Base-by-base conservation (phyloP, 148 eudicot genomes). In the Rhododendron henanense region DNA sequence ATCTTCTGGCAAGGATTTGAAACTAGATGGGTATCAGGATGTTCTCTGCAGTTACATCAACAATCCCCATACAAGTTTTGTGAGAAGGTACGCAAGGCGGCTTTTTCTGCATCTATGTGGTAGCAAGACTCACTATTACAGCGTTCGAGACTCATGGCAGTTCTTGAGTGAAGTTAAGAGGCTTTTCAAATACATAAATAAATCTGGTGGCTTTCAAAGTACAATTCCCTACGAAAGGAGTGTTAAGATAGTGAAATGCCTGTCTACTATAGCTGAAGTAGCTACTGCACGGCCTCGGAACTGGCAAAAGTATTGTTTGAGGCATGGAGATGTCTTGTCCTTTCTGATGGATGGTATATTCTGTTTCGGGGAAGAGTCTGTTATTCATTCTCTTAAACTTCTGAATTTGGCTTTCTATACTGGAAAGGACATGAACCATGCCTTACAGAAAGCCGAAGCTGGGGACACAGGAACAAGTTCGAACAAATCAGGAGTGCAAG, bases 1-100 rank as follows among this genome's bases (percentile, higher is more conserved):
- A 81, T 82, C 94, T 71, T 89, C 94, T 87, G 91, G 90, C 79
- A 97, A 93, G 87, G 99, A 97, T 85, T 88, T 97, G 93, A 97
- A 97, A 88, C 90, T 97, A 79, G 99, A 97, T 85, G 99, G 96
- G 35, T 95, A 97, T 90, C 98, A 97, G 94, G 99, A 97, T 94
- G 95, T 96, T 88, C 93, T 97, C 45, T 97, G 99, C 94, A 95
- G 96, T 88, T 97, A 97, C 88, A 95, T 97, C 86, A 97, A 95
- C 88, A 97, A 97, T 89, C 92, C 95, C 44, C 90, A 95, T 83
- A 97, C 98, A 57, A 86, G 95, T 61, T 97, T 93, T 82, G 94
- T 97, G 57, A 92, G 99, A 87, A 93, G 99, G 90, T 95, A 94
- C 85, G 98, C 99, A 0, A 94, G 99, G 90, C 88, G 99, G 88